Evolutionary conservation across 768 basidiomycete genomes (phyloP).

Genomic region (Baorangia bicolor): DNA sequence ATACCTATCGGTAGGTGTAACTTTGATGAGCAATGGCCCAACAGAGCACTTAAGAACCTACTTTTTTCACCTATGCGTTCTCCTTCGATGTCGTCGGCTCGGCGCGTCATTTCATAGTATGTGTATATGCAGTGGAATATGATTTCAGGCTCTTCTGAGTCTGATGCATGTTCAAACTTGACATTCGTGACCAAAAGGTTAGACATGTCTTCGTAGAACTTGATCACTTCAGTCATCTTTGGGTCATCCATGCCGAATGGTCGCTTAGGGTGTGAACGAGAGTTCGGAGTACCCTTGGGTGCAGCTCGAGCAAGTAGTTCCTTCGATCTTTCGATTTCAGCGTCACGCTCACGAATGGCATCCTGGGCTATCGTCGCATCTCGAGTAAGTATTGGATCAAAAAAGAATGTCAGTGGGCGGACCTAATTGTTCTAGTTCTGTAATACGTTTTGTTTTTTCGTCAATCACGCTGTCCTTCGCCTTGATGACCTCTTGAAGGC

Average conservation of each 20-base stretch:
- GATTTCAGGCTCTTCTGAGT: slow-evolving; percentile 45
- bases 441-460: slow-evolving; percentile 47
- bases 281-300: slow-evolving; percentile 39
- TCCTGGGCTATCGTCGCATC: slow-evolving; percentile 44
- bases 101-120: slow-evolving; percentile 35
- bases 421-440: slow-evolving; percentile 51
- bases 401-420: slow-evolving; percentile 12
- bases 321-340: slow-evolving; percentile 59
- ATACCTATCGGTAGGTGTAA: slow-evolving; percentile 43
- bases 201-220: slow-evolving; percentile 84
- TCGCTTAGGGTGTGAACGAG: slow-evolving; percentile 35
- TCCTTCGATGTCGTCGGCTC: slow-evolving; percentile 33
- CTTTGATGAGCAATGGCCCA: slow-evolving; percentile 1
- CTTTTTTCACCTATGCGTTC: slow-evolving; percentile 36
- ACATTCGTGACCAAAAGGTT: slow-evolving; percentile 70
- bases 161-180: slow-evolving; percentile 41
- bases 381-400: background rate
- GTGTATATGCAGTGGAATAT: slow-evolving; percentile 71
- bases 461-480: slow-evolving; percentile 42
- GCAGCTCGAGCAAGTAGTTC: slow-evolving; percentile 42
- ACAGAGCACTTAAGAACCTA: slow-evolving; percentile 5
- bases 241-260: slow-evolving; percentile 48
- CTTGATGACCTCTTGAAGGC: slow-evolving; percentile 43
- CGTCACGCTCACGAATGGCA: slow-evolving; percentile 53
- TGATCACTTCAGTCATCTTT: slow-evolving; percentile 58